A percentile compares a stretch with the other conserved stretches of the same genome.
phyloP scores from a whole-genome alignment of 2,329 filamentous ascomycete species.

The Colletotrichum graminicola region DNA sequence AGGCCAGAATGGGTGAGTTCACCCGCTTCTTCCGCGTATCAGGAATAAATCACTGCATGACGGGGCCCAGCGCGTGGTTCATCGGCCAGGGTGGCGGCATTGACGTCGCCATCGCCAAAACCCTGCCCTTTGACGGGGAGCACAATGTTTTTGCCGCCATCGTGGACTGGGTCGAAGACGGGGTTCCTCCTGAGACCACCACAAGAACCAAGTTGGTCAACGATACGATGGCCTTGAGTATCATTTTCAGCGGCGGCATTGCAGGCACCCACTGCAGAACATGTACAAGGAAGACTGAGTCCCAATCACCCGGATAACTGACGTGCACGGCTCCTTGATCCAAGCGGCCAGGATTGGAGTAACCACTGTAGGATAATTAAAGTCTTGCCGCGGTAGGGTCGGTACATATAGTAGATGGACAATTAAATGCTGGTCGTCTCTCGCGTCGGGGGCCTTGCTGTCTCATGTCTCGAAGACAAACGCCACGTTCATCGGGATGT shows the following conservation, averaged over 20 bases:
- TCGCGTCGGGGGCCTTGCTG: neutral
- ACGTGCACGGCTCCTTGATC: neutral
- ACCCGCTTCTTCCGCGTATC: slow-evolving; percentile 67
- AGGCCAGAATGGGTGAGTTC: slow-evolving; percentile 56
- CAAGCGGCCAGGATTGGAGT: too few relatives aligned
- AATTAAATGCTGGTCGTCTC: neutral
- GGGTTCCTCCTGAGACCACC: slow-evolving; percentile 55
- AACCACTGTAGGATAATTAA: neutral
- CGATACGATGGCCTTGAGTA: slow-evolving; percentile 22
- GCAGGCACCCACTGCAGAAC: slow-evolving; percentile 30
- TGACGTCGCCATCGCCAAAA: slow-evolving; percentile 37
- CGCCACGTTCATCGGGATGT: neutral
- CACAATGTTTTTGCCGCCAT: slow-evolving; percentile 61
- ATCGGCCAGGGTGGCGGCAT: slow-evolving; percentile 45
- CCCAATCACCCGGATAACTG: slow-evolving; percentile 23
- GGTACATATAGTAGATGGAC: too few relatives aligned
- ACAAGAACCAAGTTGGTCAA: slow-evolving; percentile 53
- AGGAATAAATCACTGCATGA: slow-evolving; percentile 65
- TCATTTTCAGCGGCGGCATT: slow-evolving; percentile 34
- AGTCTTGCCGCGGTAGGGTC: neutral
- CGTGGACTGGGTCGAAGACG: slow-evolving; percentile 62
- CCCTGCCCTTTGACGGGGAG: slow-evolving; percentile 49
- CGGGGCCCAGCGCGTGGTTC: slow-evolving; percentile 59
- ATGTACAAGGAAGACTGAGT: neutral
- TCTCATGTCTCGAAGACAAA: neutral